Conservation (phyloP, 2,329 filamentous ascomycete genomes). For the Proliferodiscus dingleyae region DNA sequence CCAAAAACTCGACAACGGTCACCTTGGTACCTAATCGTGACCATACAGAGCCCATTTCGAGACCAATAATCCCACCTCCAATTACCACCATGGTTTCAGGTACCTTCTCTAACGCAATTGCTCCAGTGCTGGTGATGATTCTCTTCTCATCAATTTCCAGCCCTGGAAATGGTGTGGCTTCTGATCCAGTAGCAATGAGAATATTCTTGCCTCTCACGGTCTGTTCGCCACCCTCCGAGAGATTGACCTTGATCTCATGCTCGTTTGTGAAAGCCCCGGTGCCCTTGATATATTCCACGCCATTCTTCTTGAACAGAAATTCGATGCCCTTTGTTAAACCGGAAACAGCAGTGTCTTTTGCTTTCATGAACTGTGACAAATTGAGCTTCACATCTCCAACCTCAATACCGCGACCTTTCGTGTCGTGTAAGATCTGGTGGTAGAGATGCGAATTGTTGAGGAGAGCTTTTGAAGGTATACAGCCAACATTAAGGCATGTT, state of each 20-base stretch:
- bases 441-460: constrained; percentile 99
- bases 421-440: constrained; percentile 95
- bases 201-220: constrained; percentile 92
- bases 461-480: constrained; percentile 98
- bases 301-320: constrained; percentile 99
- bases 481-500: constrained; percentile 98
- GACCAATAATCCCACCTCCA: constrained; percentile 95
- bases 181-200: constrained; percentile 91
- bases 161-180: constrained; percentile 93
- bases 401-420: constrained; percentile 94
- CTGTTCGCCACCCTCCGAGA: constrained; percentile 87
- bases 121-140: constrained; percentile 93
- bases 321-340: constrained; percentile 96
- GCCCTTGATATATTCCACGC: constrained; percentile 96
- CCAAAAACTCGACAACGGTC: constrained; percentile 93
- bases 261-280: constrained; percentile 81
- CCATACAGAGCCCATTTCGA: constrained; percentile 99
- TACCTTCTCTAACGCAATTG: constrained; percentile 81
- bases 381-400: constrained; percentile 97
- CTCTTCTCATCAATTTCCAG: constrained; percentile 96
- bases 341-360: constrained; percentile 86
- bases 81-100: constrained; percentile 97
- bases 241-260: constrained; percentile 85
- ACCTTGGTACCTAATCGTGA: constrained; percentile 89
- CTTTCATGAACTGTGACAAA: constrained; percentile 94